Evolutionary conservation across 768 basidiomycete species (phyloP), one percentile per base, ranked within the genome.

Genomic region (Tylopilus balloui): DNA sequence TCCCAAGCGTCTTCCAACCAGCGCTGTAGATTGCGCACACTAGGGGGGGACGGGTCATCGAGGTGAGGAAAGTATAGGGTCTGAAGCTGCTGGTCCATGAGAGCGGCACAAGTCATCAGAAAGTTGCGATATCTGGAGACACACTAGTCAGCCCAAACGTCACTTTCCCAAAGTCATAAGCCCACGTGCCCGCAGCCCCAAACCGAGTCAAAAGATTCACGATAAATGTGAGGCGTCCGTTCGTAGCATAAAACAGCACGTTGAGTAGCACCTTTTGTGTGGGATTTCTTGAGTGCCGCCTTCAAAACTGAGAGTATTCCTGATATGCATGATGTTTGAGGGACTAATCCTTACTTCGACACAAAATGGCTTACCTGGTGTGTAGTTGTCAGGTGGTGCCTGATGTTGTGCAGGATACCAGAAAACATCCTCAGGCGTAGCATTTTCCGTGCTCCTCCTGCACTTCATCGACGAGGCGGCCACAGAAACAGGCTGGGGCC

Each of bases 1-100:
- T 71, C 67, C 92, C 92, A 96, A 3, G 92, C 92, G 47, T 76
- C 72, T 63, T 95, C 87, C 38, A 96, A 81, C 83, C 84, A 85
- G 8, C 51, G 60, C 59, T 95, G 92, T 27, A 94, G 61, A 58
- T 87, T 84, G 15, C 81, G 72, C 15, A 95, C 75, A 17, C 89
- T 74, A 2, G 92, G 92, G 1, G 77, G 68, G 10, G 69, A 67
- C 4, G 79, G 78, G n/a, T 67, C 54, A 44, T 81, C 78, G 3
- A 92, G 71, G 15, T 83, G 68, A 2, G 78, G 68, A 48, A 77
- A 78, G 65, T 92, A 92, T 47, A 75, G 47, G 2, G 78, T 77
- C 60, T 88, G 85, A 12, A 65, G 48, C 45, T 66, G 66, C 61
- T 92, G 90, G 42, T 74, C 76, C 77, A 88, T 81, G 19, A 92